These are phyloP conservation scores for Exophiala alcalophila DNA, from an alignment of 2,329 filamentous ascomycete species.

Conservation along the genomic window DNA sequence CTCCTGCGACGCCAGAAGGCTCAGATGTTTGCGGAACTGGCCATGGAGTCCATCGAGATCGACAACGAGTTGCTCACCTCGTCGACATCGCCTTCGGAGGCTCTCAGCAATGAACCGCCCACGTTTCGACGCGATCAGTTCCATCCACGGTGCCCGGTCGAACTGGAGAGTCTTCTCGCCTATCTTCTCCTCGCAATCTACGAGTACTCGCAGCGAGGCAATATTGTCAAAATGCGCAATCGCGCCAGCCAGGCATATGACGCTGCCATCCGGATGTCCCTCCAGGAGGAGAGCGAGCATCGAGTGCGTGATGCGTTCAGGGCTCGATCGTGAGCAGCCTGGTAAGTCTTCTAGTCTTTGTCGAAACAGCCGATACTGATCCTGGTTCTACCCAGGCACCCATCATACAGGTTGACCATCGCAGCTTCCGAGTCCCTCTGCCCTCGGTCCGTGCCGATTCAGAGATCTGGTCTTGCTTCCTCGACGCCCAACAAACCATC, in stretches of 20 bases:
- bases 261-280: constrained; percentile 10
- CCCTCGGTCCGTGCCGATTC: constrained; percentile 1
- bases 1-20: constrained; percentile 7
- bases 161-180: constrained; percentile 11
- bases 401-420: constrained; percentile 11
- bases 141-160: constrained; percentile 6
- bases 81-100: constrained; percentile 5
- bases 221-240: constrained; percentile 18
- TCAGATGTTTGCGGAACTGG: constrained; percentile 8
- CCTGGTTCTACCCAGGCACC: constrained; percentile 8
- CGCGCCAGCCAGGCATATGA: constrained; percentile 17
- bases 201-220: constrained; percentile 15
- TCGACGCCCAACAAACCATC: constrained; percentile 15
- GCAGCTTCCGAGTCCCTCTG: constrained; percentile 6
- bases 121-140: constrained; percentile 5
- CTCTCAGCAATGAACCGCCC: constrained; percentile 1
- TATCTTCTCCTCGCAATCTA: constrained; percentile 9
- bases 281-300: constrained; percentile 6
- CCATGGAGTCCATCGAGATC: constrained; percentile 12
- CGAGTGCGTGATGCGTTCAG: no score
- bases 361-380: no score
- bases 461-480: constrained; percentile 10
- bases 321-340: constrained; percentile 8
- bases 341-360: background rate
- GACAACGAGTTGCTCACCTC: constrained; percentile 15